Base-by-base conservation (phyloP, 2,329 filamentous ascomycete genomes). In the Catunica adiposa region DNA sequence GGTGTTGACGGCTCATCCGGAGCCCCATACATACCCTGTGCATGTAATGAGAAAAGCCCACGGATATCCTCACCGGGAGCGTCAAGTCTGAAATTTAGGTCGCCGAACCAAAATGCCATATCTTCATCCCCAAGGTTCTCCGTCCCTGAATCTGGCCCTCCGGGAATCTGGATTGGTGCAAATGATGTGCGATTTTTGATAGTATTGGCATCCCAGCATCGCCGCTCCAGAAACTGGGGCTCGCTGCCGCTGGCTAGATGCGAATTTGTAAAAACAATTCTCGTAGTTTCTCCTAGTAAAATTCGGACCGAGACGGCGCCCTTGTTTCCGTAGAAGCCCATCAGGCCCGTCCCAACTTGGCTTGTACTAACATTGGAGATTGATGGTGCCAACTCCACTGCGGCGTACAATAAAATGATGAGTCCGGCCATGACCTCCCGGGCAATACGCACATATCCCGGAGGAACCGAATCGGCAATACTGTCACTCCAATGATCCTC, bases 241-340 rank as follows among this genome's bases (percentile, higher is more conserved):
- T 94, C 88, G 6, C 82, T 79, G 26, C 92, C 92, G 54, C 90
- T 94, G 60, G 89, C 85, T 23, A 98, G 74, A 69, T 98, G 92
- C 56, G 80, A 87, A 67, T 98, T 95, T 61, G 96, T 74, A 66
- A 98, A 96, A 23, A 92, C 83, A 56, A 98, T 70, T 29, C 84
- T 78, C 0, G 92, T 96, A 0, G 89, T 89, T 66, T 96, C 92
- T 1, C 90, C 92, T 0, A 98, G 71, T 0, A 98, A 74, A 3
- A 98, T 72, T 20, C 90, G 79, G 3, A 85, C 84, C 2, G 83
- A 79, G 0, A 95, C 84, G 3, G 86, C 90, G 1, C 92, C 92
- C 66, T 98, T 98, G 67, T 98, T 98, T 8, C 92, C 92, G 72
- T 96, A 83, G 64, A 95, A 95, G 0, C 90, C 90, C 68, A 94